Base-by-base conservation (phyloP, 2,329 filamentous ascomycete species). In the Aspergillus sp. region DNA sequence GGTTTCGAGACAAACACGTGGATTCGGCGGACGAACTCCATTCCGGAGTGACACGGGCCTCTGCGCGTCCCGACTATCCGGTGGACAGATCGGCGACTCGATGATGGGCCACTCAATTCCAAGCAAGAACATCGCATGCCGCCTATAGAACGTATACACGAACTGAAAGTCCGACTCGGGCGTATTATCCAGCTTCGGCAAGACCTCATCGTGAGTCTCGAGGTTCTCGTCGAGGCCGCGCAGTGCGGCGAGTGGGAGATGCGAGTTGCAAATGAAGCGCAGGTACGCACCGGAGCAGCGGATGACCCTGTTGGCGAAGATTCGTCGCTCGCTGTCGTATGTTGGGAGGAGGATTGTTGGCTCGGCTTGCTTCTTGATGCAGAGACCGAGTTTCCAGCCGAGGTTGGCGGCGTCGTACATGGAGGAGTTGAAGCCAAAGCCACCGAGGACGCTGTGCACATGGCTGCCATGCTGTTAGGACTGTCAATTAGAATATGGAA, bases 381-480 rank as follows among this genome's bases (percentile, higher is more conserved):
- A 56, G 9, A 48, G 41, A 0, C 53, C 53, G 4, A 56, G 19
- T 23, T 56, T 56, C 53, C 53, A 56, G 28, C 53, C 53, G 3
- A 56, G 53, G 19, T 56, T 56, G 0, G 53, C 25, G 28, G 53
- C 53, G 43, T 56, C 53, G 43, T 56, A 56, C 7, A 56, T 17
- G 5, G 53, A 56, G 0, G 53, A 56, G 45, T 56, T 56, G 53
- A 56, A 47, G 19, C 53, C 53, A 28, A 56, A 56, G n/a, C 43
- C 53, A 1, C 53, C 53, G 3, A 56, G 43, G 9, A 56, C 53
- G 45, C 53, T 56, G 43, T 56, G 53, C n/a, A 56, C 53, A 25
- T 56, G 53, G 8, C 46, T 48, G 19, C 4, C 3, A 19, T 9
- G 4, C 11, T 25, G 46, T 48, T 48, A 48, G 46, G 13, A 4